Base-by-base conservation (phyloP, 2,329 filamentous ascomycete species). In the Leptodontidium sp. region DNA sequence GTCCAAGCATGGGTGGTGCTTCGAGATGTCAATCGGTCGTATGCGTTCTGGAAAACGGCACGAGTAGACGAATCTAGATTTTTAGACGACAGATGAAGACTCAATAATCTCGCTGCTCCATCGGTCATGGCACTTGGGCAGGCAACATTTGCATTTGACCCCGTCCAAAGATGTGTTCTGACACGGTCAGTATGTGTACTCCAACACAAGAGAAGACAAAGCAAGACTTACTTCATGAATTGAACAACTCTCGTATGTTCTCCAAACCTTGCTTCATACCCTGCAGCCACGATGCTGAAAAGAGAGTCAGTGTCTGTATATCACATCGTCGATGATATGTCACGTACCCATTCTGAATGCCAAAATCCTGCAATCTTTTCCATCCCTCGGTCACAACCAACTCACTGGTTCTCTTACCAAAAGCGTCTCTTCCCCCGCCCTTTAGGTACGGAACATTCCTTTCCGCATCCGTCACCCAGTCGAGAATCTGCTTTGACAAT, bases 361-460 rank as follows among this genome's bases (percentile, higher is more conserved):
- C 88, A 72, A 89, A 86, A 1, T 84, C 81, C 72, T 90, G 88
- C 2, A 91, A 81, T 50, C 83, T 81, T 49, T 84, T 82, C 91
- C 91, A 93, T 35, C 91, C 91, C 71, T 90, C 85, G 0, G 86
- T 84, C 0, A 90, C 90, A 45, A 91, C 82, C 1, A 93, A 80
- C 43, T 88, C 84, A 58, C 87, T 86, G 7, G 81, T 85, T 61
- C 85, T 85, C 62, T 83, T 82, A 0, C 91, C 90, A 76, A 91
- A 91, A 0, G 72, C 68, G 66, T 73, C 72, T 24, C 70, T 47
- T 21, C 70, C 70, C 43, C 40, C 43, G 43, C 71, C 71, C 65
- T 55, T 70, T 29, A 75, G 32, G 64, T 73, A 75, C 5, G 71
- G 74, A 55, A 86, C 84, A 71, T 91, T 89, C 52, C 81, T 83